Percentiles rank a stretch among this genome's conserved stretches.
Conservation (phyloP, 305 asterid genomes). For the Fraxinus platypoda region DNA sequence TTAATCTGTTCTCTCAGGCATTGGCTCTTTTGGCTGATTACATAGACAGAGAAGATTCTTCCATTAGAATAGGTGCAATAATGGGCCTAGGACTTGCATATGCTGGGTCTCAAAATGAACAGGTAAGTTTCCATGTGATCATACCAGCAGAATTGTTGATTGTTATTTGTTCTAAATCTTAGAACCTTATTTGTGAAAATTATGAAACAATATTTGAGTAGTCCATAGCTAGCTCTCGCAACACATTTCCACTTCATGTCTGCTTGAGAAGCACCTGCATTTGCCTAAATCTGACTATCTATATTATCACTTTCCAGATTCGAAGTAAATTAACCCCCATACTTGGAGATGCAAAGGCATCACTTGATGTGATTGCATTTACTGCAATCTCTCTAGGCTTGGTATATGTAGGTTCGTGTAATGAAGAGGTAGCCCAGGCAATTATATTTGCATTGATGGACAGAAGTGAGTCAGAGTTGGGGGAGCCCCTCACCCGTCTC, state of each 20-base stretch:
- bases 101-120: conserved; percentile 90
- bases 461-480: conserved; percentile 78
- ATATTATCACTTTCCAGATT: conserved; percentile 45
- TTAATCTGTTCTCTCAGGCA: conserved; percentile 52
- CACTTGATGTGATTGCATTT: conserved; percentile 93
- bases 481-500: conserved; percentile 83
- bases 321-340: conserved; percentile 62
- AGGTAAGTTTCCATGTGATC: conserved; percentile 41
- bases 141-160: background rate
- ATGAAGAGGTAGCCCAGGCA: conserved; percentile 93
- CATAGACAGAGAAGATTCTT: conserved; percentile 75
- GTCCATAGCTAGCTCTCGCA: background rate
- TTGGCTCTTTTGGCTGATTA: conserved; percentile 83
- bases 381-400: conserved; percentile 89
- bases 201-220: background rate
- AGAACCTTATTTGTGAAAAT: background rate
- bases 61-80: conserved; percentile 89
- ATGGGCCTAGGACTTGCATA: conserved; percentile 98
- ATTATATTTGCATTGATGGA: conserved; percentile 88
- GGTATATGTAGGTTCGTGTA: conserved; percentile 90
- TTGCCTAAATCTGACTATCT: conserved; percentile 13
- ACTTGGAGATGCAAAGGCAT: conserved; percentile 70
- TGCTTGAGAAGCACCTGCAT: conserved; percentile 10
- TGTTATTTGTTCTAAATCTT: conserved; percentile 1
- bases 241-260: background rate